Conservation (phyloP, 1,284 basidiomycete genomes). For the Apiotrichum mycotoxinovorans region DNA sequence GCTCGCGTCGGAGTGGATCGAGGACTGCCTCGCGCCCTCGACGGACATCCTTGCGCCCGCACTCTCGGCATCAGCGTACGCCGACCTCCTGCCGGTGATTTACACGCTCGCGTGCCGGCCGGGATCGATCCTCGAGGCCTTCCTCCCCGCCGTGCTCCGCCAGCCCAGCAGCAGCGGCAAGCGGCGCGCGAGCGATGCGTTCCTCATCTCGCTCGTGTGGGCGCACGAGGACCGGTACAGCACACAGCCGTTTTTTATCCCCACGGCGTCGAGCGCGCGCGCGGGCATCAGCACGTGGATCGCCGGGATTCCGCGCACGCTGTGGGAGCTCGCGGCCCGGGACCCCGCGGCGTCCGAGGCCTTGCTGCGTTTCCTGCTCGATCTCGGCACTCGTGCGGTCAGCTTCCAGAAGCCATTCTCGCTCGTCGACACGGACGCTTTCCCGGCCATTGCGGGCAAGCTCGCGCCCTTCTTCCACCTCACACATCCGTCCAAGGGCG, state of each 20-base stretch:
- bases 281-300: constrained; percentile 38
- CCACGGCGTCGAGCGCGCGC: constrained; percentile 24
- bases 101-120: constrained; percentile 69
- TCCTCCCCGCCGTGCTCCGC: constrained; percentile 39
- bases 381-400: constrained; percentile 23
- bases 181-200: constrained; percentile 55
- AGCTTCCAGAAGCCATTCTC: constrained; percentile 43
- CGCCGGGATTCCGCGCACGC: constrained; percentile 66
- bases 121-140: constrained; percentile 12
- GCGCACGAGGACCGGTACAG: constrained; percentile 53
- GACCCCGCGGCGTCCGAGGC: constrained; percentile 62
- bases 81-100: constrained; percentile 70
- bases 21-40: constrained; percentile 56
- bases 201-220: constrained; percentile 64
- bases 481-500: constrained; percentile 64
- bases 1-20: constrained; percentile 60
- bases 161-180: constrained; percentile 47
- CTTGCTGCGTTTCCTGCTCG: constrained; percentile 33
- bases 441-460: constrained; percentile 38
- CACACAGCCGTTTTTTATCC: constrained; percentile 43
- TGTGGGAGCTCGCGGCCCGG: constrained; percentile 74
- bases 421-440: constrained; percentile 53
- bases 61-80: constrained; percentile 63
- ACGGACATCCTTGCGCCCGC: constrained; percentile 50
- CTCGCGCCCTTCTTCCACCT: constrained; percentile 74